Evolutionary conservation across 192 early-diverging fungal species (phyloP), one percentile per base, ranked within the genome.

Genomic region (Jimgerdemannia lactiflua): DNA sequence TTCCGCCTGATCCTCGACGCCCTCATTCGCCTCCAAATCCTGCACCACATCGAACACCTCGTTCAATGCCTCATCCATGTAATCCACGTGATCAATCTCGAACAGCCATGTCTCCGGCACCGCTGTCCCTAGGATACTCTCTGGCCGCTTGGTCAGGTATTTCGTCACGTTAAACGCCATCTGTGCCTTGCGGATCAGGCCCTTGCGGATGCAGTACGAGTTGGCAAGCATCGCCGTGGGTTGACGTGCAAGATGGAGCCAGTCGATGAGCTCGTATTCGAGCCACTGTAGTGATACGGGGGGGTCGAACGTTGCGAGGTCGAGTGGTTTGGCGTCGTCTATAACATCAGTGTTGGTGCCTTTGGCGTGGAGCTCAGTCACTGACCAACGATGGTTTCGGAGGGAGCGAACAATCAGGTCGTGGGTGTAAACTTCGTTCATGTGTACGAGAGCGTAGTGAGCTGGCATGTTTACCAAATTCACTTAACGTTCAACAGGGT

Each of bases 171-270:
- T 89, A 77, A 86, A 90, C 9, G 87, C 83, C 78, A 91, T 86
- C 67, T 91, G 89, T 20, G 89, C 83, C 63, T 91, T 91, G 70
- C 90, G 89, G 59, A 91, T 91, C 42, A 91, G 77, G 2, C 90
- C 90, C 74, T 90, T 91, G 67, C 90, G 86, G 64, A 89, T 88
- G 75, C 89, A 91, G 70, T 90, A 91, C 43, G 90, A 86, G 72
- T 77, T 89, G 41, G 84, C 75, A 10, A 89, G 65, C 1, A 67
- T 76, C 14, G 59, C 70, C 17, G 67, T 43, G 7, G 43, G 7
- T 20, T 79, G 79, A 11, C 77, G 72, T 41, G 83, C 78, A 14
- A 89, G 72, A 10, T 73, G 70, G 64, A 80, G 77, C 89, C 89
- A 91, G 76, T 91, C 83, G 39, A 91, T 86, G 11, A 83, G 77